phyloP scores from a whole-genome alignment of 805 yeast genomes.

The Saturnispora kantuleensis region DNA sequence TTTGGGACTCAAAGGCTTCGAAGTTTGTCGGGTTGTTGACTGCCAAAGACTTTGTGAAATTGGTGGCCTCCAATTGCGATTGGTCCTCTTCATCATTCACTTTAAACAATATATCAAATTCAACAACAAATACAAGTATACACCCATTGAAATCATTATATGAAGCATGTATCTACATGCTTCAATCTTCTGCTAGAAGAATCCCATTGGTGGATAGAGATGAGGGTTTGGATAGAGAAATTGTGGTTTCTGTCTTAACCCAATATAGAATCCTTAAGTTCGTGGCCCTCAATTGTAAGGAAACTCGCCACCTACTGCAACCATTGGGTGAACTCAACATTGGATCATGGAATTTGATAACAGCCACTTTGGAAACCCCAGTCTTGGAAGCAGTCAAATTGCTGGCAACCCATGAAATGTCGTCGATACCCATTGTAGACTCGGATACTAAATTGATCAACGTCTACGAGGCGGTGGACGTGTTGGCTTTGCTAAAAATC shows the following conservation, averaged over 20 bases:
- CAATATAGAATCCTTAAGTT: slow-evolving; percentile 94
- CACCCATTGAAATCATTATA: slow-evolving; percentile 85
- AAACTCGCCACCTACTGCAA: slow-evolving; percentile 70
- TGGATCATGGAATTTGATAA: slow-evolving; percentile 53
- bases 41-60: slow-evolving; percentile 86
- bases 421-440: slow-evolving; percentile 90
- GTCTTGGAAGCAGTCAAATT: slow-evolving; percentile 86
- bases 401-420: slow-evolving; percentile 68
- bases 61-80: slow-evolving; percentile 33
- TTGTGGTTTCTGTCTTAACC: slow-evolving; percentile 89
- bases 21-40: slow-evolving; percentile 92
- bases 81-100: background rate
- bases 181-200: slow-evolving; percentile 80
- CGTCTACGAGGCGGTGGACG: slow-evolving; percentile 94
- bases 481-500: slow-evolving; percentile 83
- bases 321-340: slow-evolving; percentile 64
- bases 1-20: slow-evolving; percentile 87
- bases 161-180: slow-evolving; percentile 90
- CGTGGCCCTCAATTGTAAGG: slow-evolving; percentile 92
- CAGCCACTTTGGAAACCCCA: slow-evolving; percentile 84
- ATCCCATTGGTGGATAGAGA: slow-evolving; percentile 92
- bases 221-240: slow-evolving; percentile 84
- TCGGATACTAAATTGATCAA: slow-evolving; percentile 55
- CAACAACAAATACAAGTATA: slow-evolving; percentile 37
- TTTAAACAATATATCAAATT: background rate